phyloP scores from a whole-genome alignment of 306 rosid species.

The Comarum palustre region DNA sequence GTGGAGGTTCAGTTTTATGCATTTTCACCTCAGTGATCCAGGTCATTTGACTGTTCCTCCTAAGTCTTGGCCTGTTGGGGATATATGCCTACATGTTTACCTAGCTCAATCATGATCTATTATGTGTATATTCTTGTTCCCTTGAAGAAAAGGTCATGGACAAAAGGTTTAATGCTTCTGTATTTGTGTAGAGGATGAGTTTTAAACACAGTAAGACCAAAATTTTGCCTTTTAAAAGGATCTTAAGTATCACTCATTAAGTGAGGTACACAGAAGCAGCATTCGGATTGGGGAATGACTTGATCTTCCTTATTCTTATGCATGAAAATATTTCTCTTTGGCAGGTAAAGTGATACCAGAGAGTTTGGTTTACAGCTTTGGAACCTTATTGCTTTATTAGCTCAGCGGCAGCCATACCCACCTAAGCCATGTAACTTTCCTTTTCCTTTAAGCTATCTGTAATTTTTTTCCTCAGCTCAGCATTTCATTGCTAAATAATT shows the following conservation, averaged over 20 bases:
- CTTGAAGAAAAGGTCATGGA: too few species aligned
- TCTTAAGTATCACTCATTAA: too few species aligned
- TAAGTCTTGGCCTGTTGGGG: background rate
- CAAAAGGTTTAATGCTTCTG: too few species aligned
- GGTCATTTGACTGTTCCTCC: background rate
- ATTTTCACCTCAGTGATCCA: background rate
- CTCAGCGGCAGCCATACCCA: constrained; percentile 85
- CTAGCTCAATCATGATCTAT: background rate
- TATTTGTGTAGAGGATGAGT: background rate
- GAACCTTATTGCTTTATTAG: constrained; percentile 78
- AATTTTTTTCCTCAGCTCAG: background rate
- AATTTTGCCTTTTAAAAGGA: too few species aligned
- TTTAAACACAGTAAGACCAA: background rate
- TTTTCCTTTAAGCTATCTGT: constrained; percentile 8
- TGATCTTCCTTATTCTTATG: background rate
- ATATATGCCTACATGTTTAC: background rate
- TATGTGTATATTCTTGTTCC: too few species aligned
- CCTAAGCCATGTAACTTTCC: constrained; percentile 64
- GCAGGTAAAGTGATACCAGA: constrained; percentile 72
- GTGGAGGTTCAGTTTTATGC: background rate
- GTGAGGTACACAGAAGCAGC: background rate
- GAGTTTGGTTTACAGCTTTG: constrained; percentile 78
- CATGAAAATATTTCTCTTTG: constrained; percentile 19
- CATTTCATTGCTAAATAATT: background rate
- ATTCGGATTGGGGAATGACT: background rate